These are phyloP conservation scores for Candida hispaniensis DNA, from an alignment of 805 yeast genomes.

Conservation along the genomic window DNA sequence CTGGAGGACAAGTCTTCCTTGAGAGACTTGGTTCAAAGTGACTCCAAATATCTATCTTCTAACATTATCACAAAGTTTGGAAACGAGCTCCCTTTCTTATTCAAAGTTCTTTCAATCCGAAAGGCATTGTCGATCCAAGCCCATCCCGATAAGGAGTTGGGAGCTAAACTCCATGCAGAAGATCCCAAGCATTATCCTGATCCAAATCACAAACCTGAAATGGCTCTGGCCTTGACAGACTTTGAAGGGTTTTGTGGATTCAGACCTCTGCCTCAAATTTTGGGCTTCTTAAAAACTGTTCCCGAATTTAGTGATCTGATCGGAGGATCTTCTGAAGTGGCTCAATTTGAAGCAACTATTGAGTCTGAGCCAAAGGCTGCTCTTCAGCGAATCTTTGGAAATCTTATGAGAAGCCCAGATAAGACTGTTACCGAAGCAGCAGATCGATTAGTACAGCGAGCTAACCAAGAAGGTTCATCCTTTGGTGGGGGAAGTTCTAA, in stretches of 20 bases:
- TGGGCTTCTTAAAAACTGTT: conserved; percentile 52
- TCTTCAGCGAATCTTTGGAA: conserved; percentile 64
- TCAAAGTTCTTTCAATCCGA: conserved; percentile 85
- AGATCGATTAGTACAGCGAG: conserved; percentile 52
- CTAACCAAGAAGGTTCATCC: conserved; percentile 45
- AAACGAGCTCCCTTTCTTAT: conserved; percentile 77
- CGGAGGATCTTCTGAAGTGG: conserved; percentile 31
- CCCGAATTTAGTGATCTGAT: conserved; percentile 70
- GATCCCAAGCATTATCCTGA: conserved; percentile 97
- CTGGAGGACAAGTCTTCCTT: conserved; percentile 49
- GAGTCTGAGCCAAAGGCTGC: conserved; percentile 29
- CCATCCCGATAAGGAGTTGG: conserved; percentile 88
- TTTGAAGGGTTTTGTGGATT: conserved; percentile 98
- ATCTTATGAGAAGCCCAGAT: conserved; percentile 76
- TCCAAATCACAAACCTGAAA: conserved; percentile 98
- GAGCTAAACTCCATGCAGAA: conserved; percentile 55
- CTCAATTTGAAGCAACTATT: conserved; percentile 36
- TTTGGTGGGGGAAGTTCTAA: conserved; percentile 34
- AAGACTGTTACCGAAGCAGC: conserved; percentile 47
- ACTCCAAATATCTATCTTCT: conserved; percentile 49
- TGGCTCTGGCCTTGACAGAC: conserved; percentile 94
- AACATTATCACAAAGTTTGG: conserved; percentile 56
- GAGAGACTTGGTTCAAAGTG: conserved; percentile 56
- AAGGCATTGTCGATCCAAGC: conserved; percentile 95
- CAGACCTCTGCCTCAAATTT: conserved; percentile 75